Percentiles rank a stretch among this genome's conserved stretches.
These are phyloP conservation scores for Corinectria fuckeliana DNA, from an alignment of 2,329 filamentous ascomycete genomes.

Conservation along the genomic window DNA sequence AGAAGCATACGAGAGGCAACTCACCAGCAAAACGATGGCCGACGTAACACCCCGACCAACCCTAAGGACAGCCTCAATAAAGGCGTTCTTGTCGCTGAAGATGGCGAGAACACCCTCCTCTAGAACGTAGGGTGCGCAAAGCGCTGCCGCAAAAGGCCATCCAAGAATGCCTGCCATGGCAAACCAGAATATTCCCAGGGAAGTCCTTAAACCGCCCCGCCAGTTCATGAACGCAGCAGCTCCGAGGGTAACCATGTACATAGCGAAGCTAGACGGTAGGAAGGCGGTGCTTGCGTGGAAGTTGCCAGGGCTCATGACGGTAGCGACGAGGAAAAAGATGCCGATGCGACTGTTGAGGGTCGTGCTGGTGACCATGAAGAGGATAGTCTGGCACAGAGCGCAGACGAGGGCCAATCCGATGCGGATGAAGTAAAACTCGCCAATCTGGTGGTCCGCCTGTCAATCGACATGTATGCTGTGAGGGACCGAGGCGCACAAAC, in stretches of 20 bases:
- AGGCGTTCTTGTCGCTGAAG: conserved; percentile 62
- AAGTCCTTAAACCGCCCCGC: conserved; percentile 78
- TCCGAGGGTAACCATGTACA: conserved; percentile 91
- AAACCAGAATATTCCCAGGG: conserved; percentile 89
- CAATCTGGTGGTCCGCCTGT: conserved; percentile 48
- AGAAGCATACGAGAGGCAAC: conserved; percentile 35
- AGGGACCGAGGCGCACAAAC: conserved; percentile 37
- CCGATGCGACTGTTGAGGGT: conserved; percentile 84
- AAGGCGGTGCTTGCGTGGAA: conserved; percentile 90
- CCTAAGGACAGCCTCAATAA: conserved; percentile 66
- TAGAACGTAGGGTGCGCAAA: conserved; percentile 79
- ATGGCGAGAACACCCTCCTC: conserved; percentile 73
- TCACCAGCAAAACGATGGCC: conserved; percentile 72
- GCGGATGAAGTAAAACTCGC: conserved; percentile 89
- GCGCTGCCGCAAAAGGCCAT: conserved; percentile 91
- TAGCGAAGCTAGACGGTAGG: conserved; percentile 93
- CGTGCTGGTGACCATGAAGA: conserved; percentile 79
- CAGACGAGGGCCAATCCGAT: conserved; percentile 76
- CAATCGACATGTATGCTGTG: conserved; percentile 2
- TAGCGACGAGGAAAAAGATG: conserved; percentile 80
- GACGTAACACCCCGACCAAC: conserved; percentile 71
- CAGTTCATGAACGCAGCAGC: conserved; percentile 91
- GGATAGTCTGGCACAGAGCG: conserved; percentile 79
- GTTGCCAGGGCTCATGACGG: conserved; percentile 84
- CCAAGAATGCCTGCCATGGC: conserved; percentile 84